A percentile compares a stretch with the other conserved stretches of the same genome.
Evolutionary conservation across 345 rosid genomes (phyloP).

Genomic region (Eucalyptus caleyi): DNA sequence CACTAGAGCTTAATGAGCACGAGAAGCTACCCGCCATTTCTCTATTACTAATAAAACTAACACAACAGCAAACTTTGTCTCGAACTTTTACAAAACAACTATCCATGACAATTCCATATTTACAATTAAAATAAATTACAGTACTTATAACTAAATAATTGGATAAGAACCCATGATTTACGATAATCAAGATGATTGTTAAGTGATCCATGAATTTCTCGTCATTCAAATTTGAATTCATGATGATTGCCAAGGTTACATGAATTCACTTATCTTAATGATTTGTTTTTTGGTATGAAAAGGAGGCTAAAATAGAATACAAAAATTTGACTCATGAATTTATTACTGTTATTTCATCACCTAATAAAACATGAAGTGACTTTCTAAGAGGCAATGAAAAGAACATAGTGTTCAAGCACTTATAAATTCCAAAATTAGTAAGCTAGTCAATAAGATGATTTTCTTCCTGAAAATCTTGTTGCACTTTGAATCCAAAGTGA

Average conservation of each 20-base stretch:
- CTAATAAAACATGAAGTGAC: background rate
- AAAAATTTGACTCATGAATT: too few species aligned
- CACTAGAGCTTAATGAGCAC: background rate
- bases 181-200: background rate
- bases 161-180: background rate
- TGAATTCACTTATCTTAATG: background rate
- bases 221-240: background rate
- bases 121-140: background rate
- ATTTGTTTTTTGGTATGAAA: background rate
- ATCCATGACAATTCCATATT: background rate
- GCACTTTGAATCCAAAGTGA: background rate
- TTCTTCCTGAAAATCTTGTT: accelerated
- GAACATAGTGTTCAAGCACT: background rate
- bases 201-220: background rate
- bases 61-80: background rate
- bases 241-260: background rate
- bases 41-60: too few species aligned
- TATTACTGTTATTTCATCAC: too few species aligned
- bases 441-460: accelerated
- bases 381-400: background rate
- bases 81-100: background rate
- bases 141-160: background rate
- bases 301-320: accelerated
- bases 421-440: too few species aligned
- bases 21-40: background rate